Conservation (phyloP, 495 filamentous ascomycete species). For the Schizothecium vesticola region DNA sequence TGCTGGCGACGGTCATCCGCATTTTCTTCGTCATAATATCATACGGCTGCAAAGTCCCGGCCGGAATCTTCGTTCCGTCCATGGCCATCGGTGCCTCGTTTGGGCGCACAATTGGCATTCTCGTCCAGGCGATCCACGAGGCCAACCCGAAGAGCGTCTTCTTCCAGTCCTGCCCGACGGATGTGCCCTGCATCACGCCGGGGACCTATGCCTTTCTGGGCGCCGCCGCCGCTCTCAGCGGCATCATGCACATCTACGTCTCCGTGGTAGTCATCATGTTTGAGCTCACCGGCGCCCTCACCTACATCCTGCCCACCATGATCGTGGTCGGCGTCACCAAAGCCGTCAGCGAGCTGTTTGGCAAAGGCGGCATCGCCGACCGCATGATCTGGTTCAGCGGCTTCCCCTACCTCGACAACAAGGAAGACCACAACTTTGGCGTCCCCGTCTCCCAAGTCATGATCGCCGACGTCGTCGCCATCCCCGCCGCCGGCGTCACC, state of each 20-base stretch:
- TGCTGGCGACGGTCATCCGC: constrained; percentile 74
- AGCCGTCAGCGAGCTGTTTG: constrained; percentile 83
- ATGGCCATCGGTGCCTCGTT: constrained; percentile 97
- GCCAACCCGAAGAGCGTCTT: constrained; percentile 74
- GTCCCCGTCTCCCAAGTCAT: constrained; percentile 92
- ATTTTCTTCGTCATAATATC: constrained; percentile 89
- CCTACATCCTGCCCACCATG: constrained; percentile 96
- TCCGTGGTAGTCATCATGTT: constrained; percentile 99
- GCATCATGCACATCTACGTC: constrained; percentile 96
- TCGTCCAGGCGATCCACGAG: constrained; percentile 86
- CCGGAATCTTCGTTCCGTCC: constrained; percentile 94
- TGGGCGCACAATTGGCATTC: constrained; percentile 86
- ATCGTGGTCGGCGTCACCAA: constrained; percentile 98
- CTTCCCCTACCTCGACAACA: constrained; percentile 95
- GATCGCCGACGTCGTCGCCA: constrained; percentile 69
- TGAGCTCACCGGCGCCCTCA: constrained; percentile 88
- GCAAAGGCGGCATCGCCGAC: constrained; percentile 94
- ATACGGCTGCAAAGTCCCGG: constrained; percentile 96
- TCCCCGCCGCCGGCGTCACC: constrained; percentile 71
- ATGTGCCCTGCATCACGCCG: constrained; percentile 93
- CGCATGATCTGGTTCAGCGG: constrained; percentile 99
- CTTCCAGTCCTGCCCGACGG: constrained; percentile 81
- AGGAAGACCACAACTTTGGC: constrained; percentile 96
- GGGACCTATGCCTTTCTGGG: constrained; percentile 95
- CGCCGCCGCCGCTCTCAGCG: constrained; percentile 89